Evolutionary conservation across 2,329 filamentous ascomycete genomes (phyloP).

Genomic region (Monilinia fructicola): DNA sequence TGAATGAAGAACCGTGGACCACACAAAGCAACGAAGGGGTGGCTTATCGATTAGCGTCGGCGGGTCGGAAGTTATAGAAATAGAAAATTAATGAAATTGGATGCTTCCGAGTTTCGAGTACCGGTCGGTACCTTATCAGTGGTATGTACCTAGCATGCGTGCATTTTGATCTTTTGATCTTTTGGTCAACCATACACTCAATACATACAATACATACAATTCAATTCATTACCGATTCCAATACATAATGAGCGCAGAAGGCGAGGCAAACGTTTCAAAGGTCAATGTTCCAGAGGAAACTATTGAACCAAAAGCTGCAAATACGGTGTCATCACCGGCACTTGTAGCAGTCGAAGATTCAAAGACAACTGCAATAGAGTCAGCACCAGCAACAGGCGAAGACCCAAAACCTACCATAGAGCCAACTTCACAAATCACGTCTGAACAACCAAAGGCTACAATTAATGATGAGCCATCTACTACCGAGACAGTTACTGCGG

Average conservation of each 20-base stretch:
- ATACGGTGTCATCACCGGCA: neutral
- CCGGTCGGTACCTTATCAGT: neutral
- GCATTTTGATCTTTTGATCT: too few relatives aligned
- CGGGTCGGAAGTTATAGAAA: neutral
- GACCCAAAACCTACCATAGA: neutral
- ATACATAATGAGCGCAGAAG: conserved; percentile 11
- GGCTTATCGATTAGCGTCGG: neutral
- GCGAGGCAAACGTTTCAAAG: neutral
- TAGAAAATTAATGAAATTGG: neutral
- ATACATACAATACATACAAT: neutral
- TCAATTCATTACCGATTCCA: neutral
- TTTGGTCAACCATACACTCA: too few relatives aligned
- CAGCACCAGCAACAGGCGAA: neutral
- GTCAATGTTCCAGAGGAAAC: neutral
- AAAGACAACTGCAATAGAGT: neutral
- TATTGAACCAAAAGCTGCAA: neutral
- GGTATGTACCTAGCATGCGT: neutral
- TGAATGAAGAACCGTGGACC: too few relatives aligned
- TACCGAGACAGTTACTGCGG: neutral
- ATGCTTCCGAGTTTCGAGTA: neutral
- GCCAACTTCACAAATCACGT: neutral
- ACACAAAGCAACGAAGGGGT: too few relatives aligned
- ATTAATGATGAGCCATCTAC: conserved; percentile 10
- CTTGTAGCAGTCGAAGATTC: neutral
- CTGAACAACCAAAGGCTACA: conserved; percentile 12